These are phyloP conservation scores for Cocos nucifera DNA, from an alignment of 176 grass and related monocot species.

Conservation along the genomic window DNA sequence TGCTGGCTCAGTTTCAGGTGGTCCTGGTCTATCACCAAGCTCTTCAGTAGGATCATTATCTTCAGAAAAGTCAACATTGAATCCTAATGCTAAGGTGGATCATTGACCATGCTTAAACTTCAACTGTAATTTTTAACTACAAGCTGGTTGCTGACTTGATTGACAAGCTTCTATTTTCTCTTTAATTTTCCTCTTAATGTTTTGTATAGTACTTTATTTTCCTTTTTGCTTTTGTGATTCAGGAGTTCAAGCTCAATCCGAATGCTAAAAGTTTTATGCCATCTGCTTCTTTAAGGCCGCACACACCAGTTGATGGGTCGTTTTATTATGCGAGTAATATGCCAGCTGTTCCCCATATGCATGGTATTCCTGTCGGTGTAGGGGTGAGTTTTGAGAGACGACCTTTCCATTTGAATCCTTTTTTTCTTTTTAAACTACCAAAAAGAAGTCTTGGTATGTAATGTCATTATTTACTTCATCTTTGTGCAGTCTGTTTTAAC, in stretches of 20 bases:
- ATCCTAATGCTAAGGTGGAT: slow-evolving; percentile 56
- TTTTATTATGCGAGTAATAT: slow-evolving; percentile 60
- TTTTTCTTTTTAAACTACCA: too few species aligned
- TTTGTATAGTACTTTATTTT: background rate
- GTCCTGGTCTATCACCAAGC: slow-evolving; percentile 48
- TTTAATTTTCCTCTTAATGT: slow-evolving; percentile 3
- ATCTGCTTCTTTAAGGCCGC: slow-evolving; percentile 27
- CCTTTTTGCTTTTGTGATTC: slow-evolving; percentile 8
- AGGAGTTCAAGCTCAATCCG: slow-evolving; percentile 72
- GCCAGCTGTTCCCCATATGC: slow-evolving; percentile 28
- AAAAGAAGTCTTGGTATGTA: too few species aligned
- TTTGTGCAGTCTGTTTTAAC: too few species aligned
- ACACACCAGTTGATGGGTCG: slow-evolving; percentile 39
- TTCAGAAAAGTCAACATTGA: slow-evolving; percentile 51
- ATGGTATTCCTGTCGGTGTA: slow-evolving; percentile 46
- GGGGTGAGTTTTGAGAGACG: slow-evolving; percentile 30
- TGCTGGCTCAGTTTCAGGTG: slow-evolving; percentile 38
- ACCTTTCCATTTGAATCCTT: too few species aligned
- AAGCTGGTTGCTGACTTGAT: too few species aligned
- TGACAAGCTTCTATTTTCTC: background rate
- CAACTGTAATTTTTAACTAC: too few species aligned
- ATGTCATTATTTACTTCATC: too few species aligned
- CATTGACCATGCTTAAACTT: too few species aligned
- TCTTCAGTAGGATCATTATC: slow-evolving; percentile 57
- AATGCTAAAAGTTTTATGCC: slow-evolving; percentile 66